Conservation (phyloP, 2,329 filamentous ascomycete species). For the Juglanconis sp. region DNA sequence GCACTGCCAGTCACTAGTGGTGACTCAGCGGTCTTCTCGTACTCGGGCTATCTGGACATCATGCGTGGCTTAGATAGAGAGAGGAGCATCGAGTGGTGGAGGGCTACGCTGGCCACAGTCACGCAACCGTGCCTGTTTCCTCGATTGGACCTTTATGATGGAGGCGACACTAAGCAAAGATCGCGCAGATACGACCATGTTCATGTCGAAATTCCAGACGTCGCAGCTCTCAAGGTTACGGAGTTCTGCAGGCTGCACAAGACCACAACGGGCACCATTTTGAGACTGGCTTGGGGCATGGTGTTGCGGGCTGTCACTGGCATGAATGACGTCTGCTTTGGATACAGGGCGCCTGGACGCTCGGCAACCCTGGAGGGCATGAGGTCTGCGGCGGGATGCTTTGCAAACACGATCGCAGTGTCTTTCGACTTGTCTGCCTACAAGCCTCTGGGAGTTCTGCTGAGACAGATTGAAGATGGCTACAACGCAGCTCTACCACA, state of each 20-base stretch:
- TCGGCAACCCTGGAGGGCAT: conserved; percentile 41
- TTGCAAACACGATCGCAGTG: conserved; percentile 39
- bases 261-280: conserved; percentile 45
- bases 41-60: conserved; percentile 37
- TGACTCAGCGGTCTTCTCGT: conserved; percentile 31
- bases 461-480: conserved; percentile 32
- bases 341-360: conserved; percentile 45
- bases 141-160: conserved; percentile 29
- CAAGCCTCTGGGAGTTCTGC: conserved; percentile 29
- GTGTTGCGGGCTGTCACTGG: conserved; percentile 54
- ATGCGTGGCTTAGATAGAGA: conserved; percentile 29
- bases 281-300: conserved; percentile 59
- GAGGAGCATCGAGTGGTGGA: conserved; percentile 45
- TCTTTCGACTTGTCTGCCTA: conserved; percentile 30
- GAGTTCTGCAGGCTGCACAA: conserved; percentile 40
- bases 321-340: conserved; percentile 52
- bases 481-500: conserved; percentile 32
- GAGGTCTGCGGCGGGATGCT: conserved; percentile 43
- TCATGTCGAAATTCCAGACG: conserved; percentile 36
- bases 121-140: conserved; percentile 45
- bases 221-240: conserved; percentile 38
- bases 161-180: conserved; percentile 12
- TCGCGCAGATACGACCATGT: conserved; percentile 31
- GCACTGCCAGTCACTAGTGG: conserved; percentile 25
- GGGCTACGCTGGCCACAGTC: conserved; percentile 33